A percentile compares a stretch with the other conserved stretches of the same genome.
Conservation (phyloP, 306 rosid species). For the Mimosa bimucronata region DNA sequence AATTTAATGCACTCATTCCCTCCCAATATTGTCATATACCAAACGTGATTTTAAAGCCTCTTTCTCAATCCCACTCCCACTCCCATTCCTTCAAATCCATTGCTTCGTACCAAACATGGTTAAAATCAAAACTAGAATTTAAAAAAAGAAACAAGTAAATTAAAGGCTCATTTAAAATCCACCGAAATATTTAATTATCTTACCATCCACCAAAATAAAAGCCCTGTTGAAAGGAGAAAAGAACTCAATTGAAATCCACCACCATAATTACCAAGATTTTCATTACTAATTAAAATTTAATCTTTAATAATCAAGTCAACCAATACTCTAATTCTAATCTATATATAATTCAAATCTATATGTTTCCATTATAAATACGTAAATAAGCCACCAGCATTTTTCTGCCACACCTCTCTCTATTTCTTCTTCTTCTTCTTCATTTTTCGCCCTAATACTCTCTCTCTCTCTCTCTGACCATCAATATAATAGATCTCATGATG, state of each 20-base stretch:
- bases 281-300: neutral
- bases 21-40: too few species aligned
- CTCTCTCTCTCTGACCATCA: neutral
- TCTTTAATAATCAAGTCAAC: neutral
- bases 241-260: neutral
- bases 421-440: neutral
- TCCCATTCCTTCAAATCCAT: too few species aligned
- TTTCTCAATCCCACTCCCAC: too few species aligned
- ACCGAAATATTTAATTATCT: too few species aligned
- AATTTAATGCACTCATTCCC: too few species aligned
- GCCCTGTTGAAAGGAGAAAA: neutral
- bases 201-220: neutral
- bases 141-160: neutral
- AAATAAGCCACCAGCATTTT: neutral
- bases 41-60: too few species aligned
- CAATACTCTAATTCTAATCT: neutral
- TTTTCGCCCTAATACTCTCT: neutral
- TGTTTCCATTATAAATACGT: slow-evolving; percentile 10
- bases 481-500: slow-evolving; percentile 6
- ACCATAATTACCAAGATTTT: neutral
- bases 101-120: too few species aligned
- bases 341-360: slow-evolving; percentile 4
- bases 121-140: neutral
- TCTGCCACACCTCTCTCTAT: neutral
- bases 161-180: neutral